Base-by-base conservation (phyloP, 179 eudicot genomes). In the Drosera spatulata region DNA sequence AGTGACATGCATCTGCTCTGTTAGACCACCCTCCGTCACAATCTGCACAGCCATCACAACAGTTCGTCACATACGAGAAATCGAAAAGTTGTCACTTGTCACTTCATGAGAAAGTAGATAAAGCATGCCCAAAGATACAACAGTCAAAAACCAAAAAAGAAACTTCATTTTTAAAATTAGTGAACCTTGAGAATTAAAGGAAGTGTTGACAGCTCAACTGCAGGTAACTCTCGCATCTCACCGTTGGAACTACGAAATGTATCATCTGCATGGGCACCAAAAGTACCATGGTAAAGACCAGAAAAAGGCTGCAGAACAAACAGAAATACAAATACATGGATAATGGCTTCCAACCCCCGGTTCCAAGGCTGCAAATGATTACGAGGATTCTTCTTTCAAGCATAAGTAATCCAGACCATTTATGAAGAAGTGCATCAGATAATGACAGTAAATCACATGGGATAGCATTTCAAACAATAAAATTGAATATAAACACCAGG, bases 211-310 rank as follows among this genome's bases (percentile, higher is more conserved):
- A 94, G 75, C 79, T 94, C 94, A 71, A 94, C 88, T 4, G 86
- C 78, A 71, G 99, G 99, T 65, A 94, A 79, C 78, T 94, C 97
- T 77, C 84, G 77, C 61, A 93, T 53, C 68, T 85, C 97, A 80
- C 77, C 81, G 73, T 72, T 85, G 73, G 76, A 70, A 74, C 72
- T 77, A 65, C 77, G 85, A 66, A 76, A 86, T 56, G 82, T 73
- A 68, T 86, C 99, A 70, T 75, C 99, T 86, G 91, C 75, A 75
- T 11, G 13, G 13, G 1, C 33, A 22, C 33, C 33, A 22, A 22
- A 22, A 22, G 33, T 22, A 7, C 8, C 50, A 46, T 8, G 11
- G 50, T 7, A 11, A 50, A 50, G 53, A 11, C 53, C 10, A 10
- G 13, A 5, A 50, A 11, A 7, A 11, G 13, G 4, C 53, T 50